phyloP scores from a whole-genome alignment of 257 asterid species.

The Cruciata laevipes region DNA sequence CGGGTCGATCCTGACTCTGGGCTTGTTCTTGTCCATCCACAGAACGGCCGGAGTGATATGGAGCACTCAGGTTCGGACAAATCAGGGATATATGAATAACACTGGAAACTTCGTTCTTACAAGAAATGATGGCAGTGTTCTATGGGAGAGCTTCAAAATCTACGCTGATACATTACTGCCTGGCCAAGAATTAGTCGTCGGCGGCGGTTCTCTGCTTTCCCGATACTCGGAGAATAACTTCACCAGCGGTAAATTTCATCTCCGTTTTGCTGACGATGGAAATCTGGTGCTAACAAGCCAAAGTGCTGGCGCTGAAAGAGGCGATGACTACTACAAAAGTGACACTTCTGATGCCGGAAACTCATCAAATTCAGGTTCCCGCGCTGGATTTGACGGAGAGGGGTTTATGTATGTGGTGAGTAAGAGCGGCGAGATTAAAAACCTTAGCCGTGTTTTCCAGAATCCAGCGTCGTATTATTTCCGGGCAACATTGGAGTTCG shows the following conservation, averaged over 20 bases:
- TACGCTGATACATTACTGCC: constrained; percentile 38
- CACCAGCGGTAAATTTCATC: constrained; percentile 38
- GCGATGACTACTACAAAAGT: constrained; percentile 36
- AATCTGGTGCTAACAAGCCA: constrained; percentile 30
- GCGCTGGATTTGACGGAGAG: constrained; percentile 22
- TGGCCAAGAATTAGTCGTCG: constrained; percentile 15
- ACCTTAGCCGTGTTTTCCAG: constrained; percentile 10
- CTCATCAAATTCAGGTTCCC: constrained; percentile 27
- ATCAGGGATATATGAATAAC: constrained; percentile 36
- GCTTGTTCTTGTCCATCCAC: constrained; percentile 39
- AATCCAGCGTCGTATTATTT: constrained; percentile 25
- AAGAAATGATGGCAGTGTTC: constrained; percentile 8
- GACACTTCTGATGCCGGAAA: constrained; percentile 18
- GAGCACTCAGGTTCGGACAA: constrained; percentile 12
- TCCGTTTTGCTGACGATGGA: constrained; percentile 27
- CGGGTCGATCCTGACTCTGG: constrained; percentile 16
- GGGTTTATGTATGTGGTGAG: constrained; percentile 24
- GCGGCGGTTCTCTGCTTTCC: constrained; percentile 4
- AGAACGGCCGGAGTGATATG: constrained; percentile 21
- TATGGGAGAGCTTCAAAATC: constrained; percentile 51
- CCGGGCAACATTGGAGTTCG: constrained; percentile 37
- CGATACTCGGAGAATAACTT: constrained; percentile 22
- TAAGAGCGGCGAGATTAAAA: constrained; percentile 12
- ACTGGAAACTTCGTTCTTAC: constrained; percentile 46
- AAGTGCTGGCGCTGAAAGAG: constrained; percentile 15